Evolutionary conservation across 1,284 basidiomycete species (phyloP).

Genomic region (Boletus nobilissimus): DNA sequence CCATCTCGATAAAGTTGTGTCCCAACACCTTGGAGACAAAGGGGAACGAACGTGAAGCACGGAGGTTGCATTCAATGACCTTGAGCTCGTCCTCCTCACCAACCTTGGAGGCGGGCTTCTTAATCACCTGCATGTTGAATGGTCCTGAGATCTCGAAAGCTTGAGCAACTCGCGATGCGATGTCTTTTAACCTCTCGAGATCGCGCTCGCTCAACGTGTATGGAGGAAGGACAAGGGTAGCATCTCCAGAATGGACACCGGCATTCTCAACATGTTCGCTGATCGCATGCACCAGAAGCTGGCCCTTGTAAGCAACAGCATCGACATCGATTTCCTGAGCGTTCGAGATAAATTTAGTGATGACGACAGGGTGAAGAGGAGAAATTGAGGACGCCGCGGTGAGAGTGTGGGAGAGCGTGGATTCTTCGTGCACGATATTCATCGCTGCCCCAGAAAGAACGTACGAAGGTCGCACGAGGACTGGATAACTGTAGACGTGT

Average conservation of each 20-base stretch:
- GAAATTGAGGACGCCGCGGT: slow-evolving; percentile 96
- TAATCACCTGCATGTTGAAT: slow-evolving; percentile 99
- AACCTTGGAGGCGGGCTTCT: slow-evolving; percentile 70
- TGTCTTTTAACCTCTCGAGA: slow-evolving; percentile 89
- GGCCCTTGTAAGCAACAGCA: slow-evolving; percentile 94
- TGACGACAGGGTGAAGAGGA: slow-evolving; percentile 96
- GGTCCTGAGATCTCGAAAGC: slow-evolving; percentile 98
- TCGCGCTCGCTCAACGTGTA: slow-evolving; percentile 84
- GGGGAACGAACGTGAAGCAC: slow-evolving; percentile 98
- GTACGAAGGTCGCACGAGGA: slow-evolving; percentile 96
- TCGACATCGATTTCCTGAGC: slow-evolving; percentile 99
- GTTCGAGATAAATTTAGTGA: slow-evolving; percentile 98
- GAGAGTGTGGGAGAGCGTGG: slow-evolving; percentile 89
- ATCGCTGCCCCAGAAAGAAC: slow-evolving; percentile 99
- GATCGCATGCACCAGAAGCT: slow-evolving; percentile 94
- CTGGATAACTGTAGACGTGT: slow-evolving; percentile 76
- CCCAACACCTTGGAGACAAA: slow-evolving; percentile 99
- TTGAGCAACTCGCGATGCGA: slow-evolving; percentile 93
- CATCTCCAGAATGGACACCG: slow-evolving; percentile 98
- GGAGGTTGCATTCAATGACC: slow-evolving; percentile 99
- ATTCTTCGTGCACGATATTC: slow-evolving; percentile 98
- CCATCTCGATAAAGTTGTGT: slow-evolving; percentile 96
- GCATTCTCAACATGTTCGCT: slow-evolving; percentile 99
- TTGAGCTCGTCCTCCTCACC: slow-evolving; percentile 82
- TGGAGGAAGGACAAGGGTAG: slow-evolving; percentile 97